Conservation (phyloP, 331 rosid species). For the Malus hybrid region DNA sequence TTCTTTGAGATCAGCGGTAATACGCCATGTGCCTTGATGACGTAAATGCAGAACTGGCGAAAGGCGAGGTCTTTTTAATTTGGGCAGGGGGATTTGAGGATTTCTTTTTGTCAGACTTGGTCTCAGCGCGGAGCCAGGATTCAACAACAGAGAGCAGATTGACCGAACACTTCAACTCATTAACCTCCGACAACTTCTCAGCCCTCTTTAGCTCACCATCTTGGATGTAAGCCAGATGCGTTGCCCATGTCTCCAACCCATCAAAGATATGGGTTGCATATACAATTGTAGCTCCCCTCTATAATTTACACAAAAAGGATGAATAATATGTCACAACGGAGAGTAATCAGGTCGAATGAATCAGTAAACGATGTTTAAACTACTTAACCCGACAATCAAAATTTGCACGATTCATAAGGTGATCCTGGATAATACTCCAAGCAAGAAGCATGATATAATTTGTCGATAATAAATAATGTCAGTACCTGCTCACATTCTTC, state of each 20-base stretch:
- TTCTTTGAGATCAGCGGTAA: constrained; percentile 50
- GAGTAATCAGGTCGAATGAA: neutral
- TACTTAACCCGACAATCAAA: neutral
- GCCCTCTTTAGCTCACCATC: constrained; percentile 70
- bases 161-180: constrained; percentile 60
- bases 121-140: constrained; percentile 84
- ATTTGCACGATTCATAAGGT: neutral
- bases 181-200: constrained; percentile 58
- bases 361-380: neutral
- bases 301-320: constrained; percentile 7
- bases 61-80: constrained; percentile 33
- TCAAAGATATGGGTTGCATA: constrained; percentile 96
- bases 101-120: constrained; percentile 54
- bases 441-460: neutral
- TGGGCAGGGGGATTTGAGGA: constrained; percentile 35
- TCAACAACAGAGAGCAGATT: constrained; percentile 86
- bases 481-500: constrained; percentile 95
- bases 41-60: constrained; percentile 57
- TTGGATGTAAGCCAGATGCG: constrained; percentile 87
- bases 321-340: neutral
- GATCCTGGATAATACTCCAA: neutral
- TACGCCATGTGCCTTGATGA: constrained; percentile 97
- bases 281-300: constrained; percentile 88
- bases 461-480: constrained; percentile 4
- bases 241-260: constrained; percentile 93